Evolutionary conservation across 352 stramenopile genomes (phyloP), one percentile per base, ranked within the genome.

Genomic region (Phytophthora niederhauseri): DNA sequence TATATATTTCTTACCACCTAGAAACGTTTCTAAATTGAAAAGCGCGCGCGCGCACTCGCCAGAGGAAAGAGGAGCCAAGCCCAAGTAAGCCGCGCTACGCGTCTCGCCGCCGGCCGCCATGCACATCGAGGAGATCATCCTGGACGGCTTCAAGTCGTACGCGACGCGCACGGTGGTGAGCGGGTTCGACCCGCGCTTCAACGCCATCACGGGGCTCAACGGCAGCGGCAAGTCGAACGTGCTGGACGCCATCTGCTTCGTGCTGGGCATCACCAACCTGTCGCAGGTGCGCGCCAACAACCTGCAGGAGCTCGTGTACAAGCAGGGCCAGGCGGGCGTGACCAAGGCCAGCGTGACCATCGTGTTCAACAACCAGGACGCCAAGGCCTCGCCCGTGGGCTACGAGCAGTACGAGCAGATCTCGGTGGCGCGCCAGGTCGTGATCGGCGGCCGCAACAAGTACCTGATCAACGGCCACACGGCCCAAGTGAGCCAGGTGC

Each of bases 101-200:
- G 7, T 36, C 36, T 17, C 36, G 36, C 36, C 36, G 36, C 36
- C 14, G 14, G 36, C 14, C 52, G 36, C 36, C 52, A 99, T 99
- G 98, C 92, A 98, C 78, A 98, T 99, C 73, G 94, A 99, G 78
- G 96, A 99, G 87, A 98, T 99, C 73, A 98, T 99, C 64, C 92
- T 99, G 67, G 98, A 99, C 78, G 98, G 98, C 12, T 99, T 99
- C 90, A 99, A 99, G 90, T 99, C 96, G 71, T 99, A 99, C 84
- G 98, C 98, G 63, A 98, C 94, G 74, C 91, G 97, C 66, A 99
- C 98, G 30, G 97, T 99, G 19, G 94, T 99, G 70, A 97, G 96
- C 57, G 97, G 97, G 45, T 99, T 99, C 75, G 98, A 99, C 78
- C 92, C 92, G 46, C 93, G 98, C 69, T 99, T 99, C 82, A 99